Evolutionary conservation across 1,284 basidiomycete species (phyloP).

Genomic region (Tremellales sp.): DNA sequence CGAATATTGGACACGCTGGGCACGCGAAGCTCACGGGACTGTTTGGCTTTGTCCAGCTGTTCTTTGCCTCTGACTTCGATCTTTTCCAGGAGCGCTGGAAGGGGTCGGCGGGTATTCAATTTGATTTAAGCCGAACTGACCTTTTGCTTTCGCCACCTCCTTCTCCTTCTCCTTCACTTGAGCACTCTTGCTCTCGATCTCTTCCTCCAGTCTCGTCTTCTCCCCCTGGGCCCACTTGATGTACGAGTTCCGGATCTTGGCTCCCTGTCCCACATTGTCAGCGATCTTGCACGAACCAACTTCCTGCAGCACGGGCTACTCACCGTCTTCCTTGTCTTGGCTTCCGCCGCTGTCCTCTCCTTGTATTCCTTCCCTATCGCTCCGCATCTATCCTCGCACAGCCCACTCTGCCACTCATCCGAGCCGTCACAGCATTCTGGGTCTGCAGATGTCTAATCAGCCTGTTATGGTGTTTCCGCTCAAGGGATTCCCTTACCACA

Average conservation of each 20-base stretch:
- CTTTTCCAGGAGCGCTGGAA: conserved; percentile 27
- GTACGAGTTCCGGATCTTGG: conserved; percentile 85
- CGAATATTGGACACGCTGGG: not conserved
- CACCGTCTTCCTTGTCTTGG: conserved; percentile 75
- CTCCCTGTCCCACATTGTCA: conserved; percentile 57
- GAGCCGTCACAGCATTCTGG: conserved; percentile 96
- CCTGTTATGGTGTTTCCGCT: not conserved
- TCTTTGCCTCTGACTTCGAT: conserved; percentile 36
- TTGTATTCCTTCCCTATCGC: conserved; percentile 69
- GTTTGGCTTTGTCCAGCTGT: conserved; percentile 69
- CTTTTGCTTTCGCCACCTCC: conserved; percentile 43
- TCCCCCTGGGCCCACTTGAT: conserved; percentile 82
- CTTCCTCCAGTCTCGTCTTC: conserved; percentile 68
- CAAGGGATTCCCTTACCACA: conserved; percentile 63
- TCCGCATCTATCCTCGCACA: conserved; percentile 75
- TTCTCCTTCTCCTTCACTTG: conserved; percentile 61
- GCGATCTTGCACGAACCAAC: not conserved
- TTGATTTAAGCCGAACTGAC: conserved; percentile 13
- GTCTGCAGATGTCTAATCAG: conserved; percentile 54
- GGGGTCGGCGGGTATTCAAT: not conserved
- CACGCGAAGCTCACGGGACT: conserved; percentile 63
- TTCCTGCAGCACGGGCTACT: conserved; percentile 26
- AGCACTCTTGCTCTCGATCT: conserved; percentile 58
- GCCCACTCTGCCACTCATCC: conserved; percentile 68
- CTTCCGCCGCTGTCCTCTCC: conserved; percentile 63